phyloP scores from a whole-genome alignment of 176 grass and related monocot species.

The Ampelocalamus luodianensis region DNA sequence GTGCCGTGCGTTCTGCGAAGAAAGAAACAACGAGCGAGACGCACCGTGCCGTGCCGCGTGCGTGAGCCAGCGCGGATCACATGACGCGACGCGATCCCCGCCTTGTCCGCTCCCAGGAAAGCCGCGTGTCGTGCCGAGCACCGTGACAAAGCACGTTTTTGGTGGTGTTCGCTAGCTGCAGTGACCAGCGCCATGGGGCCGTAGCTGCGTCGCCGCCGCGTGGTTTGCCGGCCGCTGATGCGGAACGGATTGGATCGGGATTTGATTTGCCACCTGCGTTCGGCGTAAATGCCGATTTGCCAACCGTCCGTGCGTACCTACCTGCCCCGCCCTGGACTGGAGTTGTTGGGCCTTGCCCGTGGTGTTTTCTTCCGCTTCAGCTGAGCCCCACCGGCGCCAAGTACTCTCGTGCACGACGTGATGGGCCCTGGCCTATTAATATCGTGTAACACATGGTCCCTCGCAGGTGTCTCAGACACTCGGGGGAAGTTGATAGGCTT shows the following conservation, averaged over 20 bases:
- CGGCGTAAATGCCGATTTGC: not conserved
- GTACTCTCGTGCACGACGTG: not conserved
- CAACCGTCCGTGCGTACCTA: not conserved
- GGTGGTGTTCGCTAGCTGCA: not conserved
- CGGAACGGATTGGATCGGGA: not conserved
- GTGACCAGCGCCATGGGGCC: not conserved
- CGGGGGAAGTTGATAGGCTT: not conserved
- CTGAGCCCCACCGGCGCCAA: not conserved
- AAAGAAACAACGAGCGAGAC: not conserved
- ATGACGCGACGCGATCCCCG: not conserved
- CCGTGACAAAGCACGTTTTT: not conserved
- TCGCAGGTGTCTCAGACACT: not conserved
- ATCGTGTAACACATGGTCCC: not conserved
- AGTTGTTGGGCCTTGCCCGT: conserved; percentile 16
- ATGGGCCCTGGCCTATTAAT: not conserved
- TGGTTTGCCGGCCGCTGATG: not conserved
- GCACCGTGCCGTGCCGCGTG: not conserved
- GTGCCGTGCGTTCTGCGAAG: not conserved
- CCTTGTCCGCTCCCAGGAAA: not conserved
- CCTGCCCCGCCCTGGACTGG: not conserved
- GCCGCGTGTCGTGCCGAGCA: not conserved
- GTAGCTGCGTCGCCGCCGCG: not conserved
- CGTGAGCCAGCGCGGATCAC: not conserved
- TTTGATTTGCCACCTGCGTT: not conserved
- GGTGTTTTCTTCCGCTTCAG: not conserved